Evolutionary conservation across 345 rosid species (phyloP).

Genomic region (Anastatica hierochuntica): DNA sequence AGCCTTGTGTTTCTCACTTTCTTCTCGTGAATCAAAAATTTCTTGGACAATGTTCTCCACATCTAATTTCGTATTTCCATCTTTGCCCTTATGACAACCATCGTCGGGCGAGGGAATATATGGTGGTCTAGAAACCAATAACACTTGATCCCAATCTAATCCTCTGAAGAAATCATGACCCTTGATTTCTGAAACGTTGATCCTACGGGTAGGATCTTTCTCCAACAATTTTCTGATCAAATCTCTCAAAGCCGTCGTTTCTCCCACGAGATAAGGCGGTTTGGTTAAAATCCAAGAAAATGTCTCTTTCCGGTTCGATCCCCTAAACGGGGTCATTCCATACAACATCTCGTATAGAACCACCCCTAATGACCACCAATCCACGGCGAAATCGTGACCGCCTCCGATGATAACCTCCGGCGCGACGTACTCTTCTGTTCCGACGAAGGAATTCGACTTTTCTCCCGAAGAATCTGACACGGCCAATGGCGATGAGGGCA

Average conservation of each 20-base stretch:
- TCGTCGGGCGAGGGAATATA: slow-evolving; percentile 37
- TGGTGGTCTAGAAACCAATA: slow-evolving; percentile 54
- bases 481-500: slow-evolving; percentile 4
- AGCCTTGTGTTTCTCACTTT: slow-evolving; percentile 2
- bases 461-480: slow-evolving; percentile 11
- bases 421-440: slow-evolving; percentile 90
- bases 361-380: slow-evolving; percentile 90
- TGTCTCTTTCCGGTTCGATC: slow-evolving; percentile 50
- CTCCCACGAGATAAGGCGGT: slow-evolving; percentile 51
- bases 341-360: slow-evolving; percentile 85
- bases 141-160: slow-evolving; percentile 44
- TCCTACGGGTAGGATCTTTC: slow-evolving; percentile 64
- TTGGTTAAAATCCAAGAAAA: slow-evolving; percentile 49
- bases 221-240: slow-evolving; percentile 45
- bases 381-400: slow-evolving; percentile 83
- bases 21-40: slow-evolving; percentile 26
- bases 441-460: slow-evolving; percentile 82
- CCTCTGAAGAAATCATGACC: slow-evolving; percentile 61
- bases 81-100: slow-evolving; percentile 9
- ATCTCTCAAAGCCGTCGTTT: slow-evolving; percentile 62
- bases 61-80: slow-evolving; percentile 26
- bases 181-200: slow-evolving; percentile 46
- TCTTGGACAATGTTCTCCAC: slow-evolving; percentile 59
- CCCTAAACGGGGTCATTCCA: slow-evolving; percentile 30
- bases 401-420: slow-evolving; percentile 66